A percentile compares a stretch with the other conserved stretches of the same genome.
phyloP scores from a whole-genome alignment of 495 filamentous ascomycete genomes.

The Parachaetomium inaequale region DNA sequence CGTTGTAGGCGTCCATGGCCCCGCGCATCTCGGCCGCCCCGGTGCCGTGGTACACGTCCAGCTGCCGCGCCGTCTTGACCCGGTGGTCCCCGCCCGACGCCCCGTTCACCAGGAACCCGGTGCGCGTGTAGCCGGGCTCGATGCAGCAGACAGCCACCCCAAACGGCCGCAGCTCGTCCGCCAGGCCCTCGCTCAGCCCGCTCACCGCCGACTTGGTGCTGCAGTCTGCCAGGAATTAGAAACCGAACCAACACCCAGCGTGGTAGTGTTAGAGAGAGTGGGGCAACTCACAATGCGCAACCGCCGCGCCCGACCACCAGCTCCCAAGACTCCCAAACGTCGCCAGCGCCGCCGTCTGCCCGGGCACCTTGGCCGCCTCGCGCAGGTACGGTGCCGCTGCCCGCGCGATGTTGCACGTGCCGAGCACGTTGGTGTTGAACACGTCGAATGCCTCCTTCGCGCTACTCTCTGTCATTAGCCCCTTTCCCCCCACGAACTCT shows the following conservation, averaged over 20 bases:
- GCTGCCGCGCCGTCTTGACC: conserved; percentile 29
- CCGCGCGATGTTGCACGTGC: conserved; percentile 41
- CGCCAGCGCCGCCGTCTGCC: conserved; percentile 37
- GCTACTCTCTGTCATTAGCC: conserved; percentile 18
- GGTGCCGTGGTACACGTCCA: conserved; percentile 30
- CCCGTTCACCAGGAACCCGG: conserved; percentile 28
- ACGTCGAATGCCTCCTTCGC: conserved; percentile 36
- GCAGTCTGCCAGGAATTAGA: conserved; percentile 27
- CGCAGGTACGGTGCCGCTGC: conserved; percentile 46
- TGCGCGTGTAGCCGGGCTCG: conserved; percentile 50
- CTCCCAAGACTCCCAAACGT: conserved; percentile 45
- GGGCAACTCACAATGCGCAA: conserved; percentile 31
- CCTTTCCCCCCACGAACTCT: neutral
- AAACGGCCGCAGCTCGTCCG: conserved; percentile 42
- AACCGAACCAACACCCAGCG: neutral
- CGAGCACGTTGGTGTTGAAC: conserved; percentile 52
- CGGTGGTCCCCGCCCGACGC: conserved; percentile 27
- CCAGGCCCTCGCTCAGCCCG: conserved; percentile 41
- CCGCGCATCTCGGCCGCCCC: conserved; percentile 21
- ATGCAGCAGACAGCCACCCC: conserved; percentile 43
- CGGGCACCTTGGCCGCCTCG: conserved; percentile 29
- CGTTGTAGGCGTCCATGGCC: conserved; percentile 25
- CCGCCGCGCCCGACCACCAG: conserved; percentile 31
- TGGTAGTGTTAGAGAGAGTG: neutral
- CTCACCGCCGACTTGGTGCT: conserved; percentile 46